Conservation (phyloP, 2,329 filamentous ascomycete species). For the Pestalotiopsis sp. region DNA sequence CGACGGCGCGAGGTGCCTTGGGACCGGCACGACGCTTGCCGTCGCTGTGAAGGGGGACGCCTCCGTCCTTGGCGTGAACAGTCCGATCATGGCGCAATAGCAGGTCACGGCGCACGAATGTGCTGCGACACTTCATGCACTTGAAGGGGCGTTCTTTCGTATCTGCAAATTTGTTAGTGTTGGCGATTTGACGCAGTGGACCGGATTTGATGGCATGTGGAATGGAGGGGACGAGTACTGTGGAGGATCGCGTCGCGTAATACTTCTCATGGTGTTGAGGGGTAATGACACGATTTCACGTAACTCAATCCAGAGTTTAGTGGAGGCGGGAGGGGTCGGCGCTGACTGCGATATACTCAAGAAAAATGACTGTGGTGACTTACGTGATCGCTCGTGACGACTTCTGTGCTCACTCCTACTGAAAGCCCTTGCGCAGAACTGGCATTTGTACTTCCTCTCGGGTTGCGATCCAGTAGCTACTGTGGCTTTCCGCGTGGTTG, state of each 20-base stretch:
- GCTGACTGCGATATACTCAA: background rate
- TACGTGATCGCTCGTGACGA: conserved; percentile 97
- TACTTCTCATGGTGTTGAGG: conserved; percentile 12
- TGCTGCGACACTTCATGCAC: conserved; percentile 96
- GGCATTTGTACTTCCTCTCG: conserved; percentile 99
- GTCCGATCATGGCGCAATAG: conserved; percentile 96
- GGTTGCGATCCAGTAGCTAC: conserved; percentile 57
- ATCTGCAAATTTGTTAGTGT: conserved; percentile 57
- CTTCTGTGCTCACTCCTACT: conserved; percentile 96
- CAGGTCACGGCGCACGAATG: conserved; percentile 95
- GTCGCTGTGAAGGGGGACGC: conserved; percentile 90
- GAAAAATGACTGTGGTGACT: conserved; percentile 47
- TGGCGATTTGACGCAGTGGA: background rate
- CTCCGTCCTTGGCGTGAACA: conserved; percentile 97
- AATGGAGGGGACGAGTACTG: background rate
- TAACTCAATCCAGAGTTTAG: conserved; percentile 9
- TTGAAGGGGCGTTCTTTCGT: conserved; percentile 99
- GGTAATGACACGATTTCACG: conserved; percentile 11
- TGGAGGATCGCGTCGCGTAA: conserved; percentile 7
- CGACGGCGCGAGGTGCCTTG: conserved; percentile 63
- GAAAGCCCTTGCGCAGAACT: conserved; percentile 97
- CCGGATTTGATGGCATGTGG: conserved; percentile 27
- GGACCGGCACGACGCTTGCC: conserved; percentile 80
- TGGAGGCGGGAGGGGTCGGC: conserved; percentile 27
- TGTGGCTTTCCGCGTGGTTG: conserved; percentile 75